Evolutionary conservation across 257 asterid species (phyloP), one percentile per base, ranked within the genome.

Genomic region (Solanum medicagineum): DNA sequence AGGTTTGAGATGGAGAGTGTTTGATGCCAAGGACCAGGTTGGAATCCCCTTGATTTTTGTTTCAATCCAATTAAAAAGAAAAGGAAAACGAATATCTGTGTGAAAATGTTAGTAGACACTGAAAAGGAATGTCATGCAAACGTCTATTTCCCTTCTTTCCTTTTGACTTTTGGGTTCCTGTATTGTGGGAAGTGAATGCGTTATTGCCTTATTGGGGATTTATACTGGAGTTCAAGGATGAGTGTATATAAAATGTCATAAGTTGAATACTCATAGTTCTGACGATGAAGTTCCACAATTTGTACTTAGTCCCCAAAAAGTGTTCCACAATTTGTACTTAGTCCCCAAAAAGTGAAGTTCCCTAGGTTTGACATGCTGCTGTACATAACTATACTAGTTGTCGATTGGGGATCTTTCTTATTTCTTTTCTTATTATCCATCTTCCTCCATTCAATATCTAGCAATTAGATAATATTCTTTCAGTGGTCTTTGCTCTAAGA

Each of bases 1-100:
- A 75, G 99, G 99, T 83, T 86, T 96, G 87, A 91, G 94, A 86
- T 96, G 99, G 99, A 96, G 97, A 87, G 93, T 95, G 65, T 96
- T 96, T 82, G 98, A 96, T 90, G 99, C 98, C 29, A 93, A 95
- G 84, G 99, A 98, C 87, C 97, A 95, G 99, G 98, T 96, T 84
- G 81, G 70, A 17, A 84, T 68, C 47, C 57, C 11, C 36, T 51
- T 40, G 29, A 65, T 57, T 57, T 49, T 49, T 29, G 60, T 24
- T 24, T 4, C 24, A 15, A 24, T 49, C 63, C 1, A 77, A 51
- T 26, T 65, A 6, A 26, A 66, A 51, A 51, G 5, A 49, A 24
- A 77, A 24, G 55, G n/a, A 26, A 51, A 47, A 49, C 40, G 1
- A 51, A 26, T 53, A 24, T 49, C 62, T 14, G 9, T 0, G 83